Conservation (phyloP, 129 eudicot genomes). For the Ambrosia trifida region DNA sequence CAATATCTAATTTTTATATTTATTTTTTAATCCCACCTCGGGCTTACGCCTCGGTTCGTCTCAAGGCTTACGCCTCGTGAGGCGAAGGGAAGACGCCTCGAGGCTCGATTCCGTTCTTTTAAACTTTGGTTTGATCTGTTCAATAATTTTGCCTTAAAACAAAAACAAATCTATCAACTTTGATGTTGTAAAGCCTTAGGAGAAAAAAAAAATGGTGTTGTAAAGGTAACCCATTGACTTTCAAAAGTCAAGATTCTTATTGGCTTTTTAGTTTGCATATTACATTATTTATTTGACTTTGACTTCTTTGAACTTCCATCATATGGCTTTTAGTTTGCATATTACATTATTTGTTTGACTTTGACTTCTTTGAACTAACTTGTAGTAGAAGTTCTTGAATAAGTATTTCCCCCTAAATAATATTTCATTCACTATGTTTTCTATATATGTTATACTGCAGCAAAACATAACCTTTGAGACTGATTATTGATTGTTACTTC, state of each 20-base stretch:
- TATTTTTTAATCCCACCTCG: too few relatives aligned
- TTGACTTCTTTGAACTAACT: slow-evolving; percentile 10
- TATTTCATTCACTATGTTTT: too few relatives aligned
- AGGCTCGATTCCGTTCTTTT: too few relatives aligned
- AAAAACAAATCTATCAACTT: slow-evolving; percentile 4
- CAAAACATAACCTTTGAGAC: neutral
- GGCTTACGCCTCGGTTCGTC: too few relatives aligned
- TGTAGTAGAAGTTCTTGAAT: neutral
- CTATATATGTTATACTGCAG: too few relatives aligned
- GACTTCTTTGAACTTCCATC: slow-evolving; percentile 1
- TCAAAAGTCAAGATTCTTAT: slow-evolving; percentile 10
- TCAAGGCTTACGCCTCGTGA: too few relatives aligned
- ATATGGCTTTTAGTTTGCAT: neutral
- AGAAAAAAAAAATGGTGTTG: neutral
- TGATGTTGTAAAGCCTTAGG: neutral
- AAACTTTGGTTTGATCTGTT: too few relatives aligned
- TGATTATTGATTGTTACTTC: slow-evolving; percentile 16
- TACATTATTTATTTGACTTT: slow-evolving; percentile 12
- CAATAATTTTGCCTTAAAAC: neutral
- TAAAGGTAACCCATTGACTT: slow-evolving; percentile 18
- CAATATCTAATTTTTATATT: too few relatives aligned
- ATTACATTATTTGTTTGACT: slow-evolving; percentile 3
- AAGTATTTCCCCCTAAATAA: neutral
- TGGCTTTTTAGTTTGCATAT: neutral
- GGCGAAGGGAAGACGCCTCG: too few relatives aligned